A percentile compares a stretch with the other conserved stretches of the same genome.
These are phyloP conservation scores for Trametes polyzona DNA, from an alignment of 1,284 basidiomycete species.

Conservation along the genomic window DNA sequence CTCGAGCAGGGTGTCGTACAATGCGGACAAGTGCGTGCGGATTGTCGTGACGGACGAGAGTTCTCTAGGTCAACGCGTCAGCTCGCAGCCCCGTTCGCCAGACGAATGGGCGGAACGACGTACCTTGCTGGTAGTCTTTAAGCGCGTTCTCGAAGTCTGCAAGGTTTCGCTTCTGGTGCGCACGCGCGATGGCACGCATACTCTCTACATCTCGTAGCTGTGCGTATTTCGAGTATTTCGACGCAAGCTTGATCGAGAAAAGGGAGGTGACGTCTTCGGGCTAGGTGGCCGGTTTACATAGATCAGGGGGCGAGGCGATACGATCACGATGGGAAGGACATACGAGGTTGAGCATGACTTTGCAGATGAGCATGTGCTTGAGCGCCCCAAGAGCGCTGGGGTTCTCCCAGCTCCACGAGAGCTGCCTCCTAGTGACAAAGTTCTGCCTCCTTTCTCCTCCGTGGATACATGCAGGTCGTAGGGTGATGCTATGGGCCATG, in stretches of 20 bases:
- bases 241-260: slow-evolving; percentile 84
- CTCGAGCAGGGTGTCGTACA: slow-evolving; percentile 95
- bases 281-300: slow-evolving; percentile 45
- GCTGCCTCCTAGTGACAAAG: slow-evolving; percentile 87
- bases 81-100: neutral
- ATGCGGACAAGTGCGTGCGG: slow-evolving; percentile 87
- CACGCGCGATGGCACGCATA: slow-evolving; percentile 92
- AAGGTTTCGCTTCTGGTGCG: slow-evolving; percentile 91
- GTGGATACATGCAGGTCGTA: slow-evolving; percentile 27
- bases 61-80: slow-evolving; percentile 55
- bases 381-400: slow-evolving; percentile 81
- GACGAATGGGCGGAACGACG: slow-evolving; percentile 24
- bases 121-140: slow-evolving; percentile 87
- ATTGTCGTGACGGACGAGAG: slow-evolving; percentile 94
- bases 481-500: slow-evolving; percentile 22
- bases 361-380: slow-evolving; percentile 98
- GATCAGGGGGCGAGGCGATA: neutral
- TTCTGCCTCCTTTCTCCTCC: slow-evolving; percentile 54
- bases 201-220: slow-evolving; percentile 87
- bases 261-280: slow-evolving; percentile 92
- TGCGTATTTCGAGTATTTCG: slow-evolving; percentile 87
- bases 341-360: slow-evolving; percentile 96
- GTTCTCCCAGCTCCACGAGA: slow-evolving; percentile 85
- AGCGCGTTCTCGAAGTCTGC: slow-evolving; percentile 90
- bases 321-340: slow-evolving; percentile 33